These are phyloP conservation scores for Termitomyces sp. DNA, from an alignment of 768 basidiomycete species.

Conservation along the genomic window DNA sequence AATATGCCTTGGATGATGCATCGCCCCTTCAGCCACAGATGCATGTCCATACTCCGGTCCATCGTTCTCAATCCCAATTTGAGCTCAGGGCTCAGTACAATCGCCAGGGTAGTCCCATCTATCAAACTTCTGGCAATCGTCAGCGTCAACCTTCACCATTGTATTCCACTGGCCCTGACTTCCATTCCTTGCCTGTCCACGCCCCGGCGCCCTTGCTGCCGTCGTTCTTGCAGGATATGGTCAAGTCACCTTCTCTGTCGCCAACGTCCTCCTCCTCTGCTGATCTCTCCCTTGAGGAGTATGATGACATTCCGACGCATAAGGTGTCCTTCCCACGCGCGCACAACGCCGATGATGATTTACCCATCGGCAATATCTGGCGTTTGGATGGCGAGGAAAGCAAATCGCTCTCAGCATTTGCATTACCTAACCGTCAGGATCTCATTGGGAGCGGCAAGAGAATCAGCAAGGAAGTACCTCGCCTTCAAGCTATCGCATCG, in stretches of 20 bases:
- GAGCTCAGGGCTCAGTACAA: slow-evolving; percentile 41
- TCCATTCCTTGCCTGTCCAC: slow-evolving; percentile 23
- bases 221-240: slow-evolving; percentile 71
- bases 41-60: slow-evolving; percentile 29
- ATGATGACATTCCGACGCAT: slow-evolving; percentile 30
- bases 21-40: slow-evolving; percentile 20
- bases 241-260: slow-evolving; percentile 62
- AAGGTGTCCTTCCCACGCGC: slow-evolving; percentile 22
- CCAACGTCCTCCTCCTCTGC: slow-evolving; percentile 62
- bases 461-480: slow-evolving; percentile 30
- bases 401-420: slow-evolving; percentile 44
- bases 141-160: slow-evolving; percentile 35
- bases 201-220: slow-evolving; percentile 58
- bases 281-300: slow-evolving; percentile 61
- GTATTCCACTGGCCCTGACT: slow-evolving; percentile 30
- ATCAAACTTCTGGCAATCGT: slow-evolving; percentile 53
- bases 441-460: slow-evolving; percentile 31
- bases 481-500: slow-evolving; percentile 16
- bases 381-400: slow-evolving; percentile 67
- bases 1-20: slow-evolving; percentile 31
- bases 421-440: slow-evolving; percentile 37
- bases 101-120: slow-evolving; percentile 35
- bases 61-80: slow-evolving; percentile 48
- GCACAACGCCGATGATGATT: slow-evolving; percentile 23
- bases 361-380: slow-evolving; percentile 58